Percentiles rank a stretch among this genome's conserved stretches.
Conservation (phyloP, 169 alveolate genomes). For the Babesia bovis region DNA sequence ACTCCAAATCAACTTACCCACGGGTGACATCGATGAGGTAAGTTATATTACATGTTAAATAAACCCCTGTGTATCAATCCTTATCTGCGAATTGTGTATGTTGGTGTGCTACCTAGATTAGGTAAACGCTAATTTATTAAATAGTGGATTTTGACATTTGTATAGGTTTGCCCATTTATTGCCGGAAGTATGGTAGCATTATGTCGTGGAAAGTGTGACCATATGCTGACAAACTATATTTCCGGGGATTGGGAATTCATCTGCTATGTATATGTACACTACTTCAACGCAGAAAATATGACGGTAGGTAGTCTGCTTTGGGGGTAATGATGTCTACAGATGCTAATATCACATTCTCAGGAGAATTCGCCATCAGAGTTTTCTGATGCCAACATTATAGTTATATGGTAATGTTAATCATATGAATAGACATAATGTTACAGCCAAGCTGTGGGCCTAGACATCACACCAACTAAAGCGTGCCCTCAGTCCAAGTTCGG, state of each 20-base stretch:
- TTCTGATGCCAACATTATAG: constrained; percentile 27
- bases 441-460: constrained; percentile 51
- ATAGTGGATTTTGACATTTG: not conserved
- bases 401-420: constrained; percentile 35
- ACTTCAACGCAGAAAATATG: constrained; percentile 40
- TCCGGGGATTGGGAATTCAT: constrained; percentile 40
- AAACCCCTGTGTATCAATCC: not conserved
- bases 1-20: constrained; percentile 1
- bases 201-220: constrained; percentile 38
- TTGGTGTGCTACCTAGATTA: not conserved
- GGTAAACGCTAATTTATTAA: too few species aligned
- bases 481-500: constrained; percentile 20
- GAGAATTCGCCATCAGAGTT: not conserved
- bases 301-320: constrained; percentile 15
- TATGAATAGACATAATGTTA: not conserved
- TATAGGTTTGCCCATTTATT: constrained; percentile 43
- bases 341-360: constrained; percentile 45
- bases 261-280: constrained; percentile 55
- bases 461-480: constrained; percentile 27
- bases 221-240: not conserved
- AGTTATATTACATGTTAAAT: not conserved
- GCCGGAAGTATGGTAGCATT: constrained; percentile 49
- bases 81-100: not conserved
- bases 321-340: not conserved
- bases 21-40: constrained; percentile 16